Evolutionary conservation across 441 rosid genomes (phyloP), one percentile per base, ranked within the genome.

Genomic region (Erodium chrysanthum): DNA sequence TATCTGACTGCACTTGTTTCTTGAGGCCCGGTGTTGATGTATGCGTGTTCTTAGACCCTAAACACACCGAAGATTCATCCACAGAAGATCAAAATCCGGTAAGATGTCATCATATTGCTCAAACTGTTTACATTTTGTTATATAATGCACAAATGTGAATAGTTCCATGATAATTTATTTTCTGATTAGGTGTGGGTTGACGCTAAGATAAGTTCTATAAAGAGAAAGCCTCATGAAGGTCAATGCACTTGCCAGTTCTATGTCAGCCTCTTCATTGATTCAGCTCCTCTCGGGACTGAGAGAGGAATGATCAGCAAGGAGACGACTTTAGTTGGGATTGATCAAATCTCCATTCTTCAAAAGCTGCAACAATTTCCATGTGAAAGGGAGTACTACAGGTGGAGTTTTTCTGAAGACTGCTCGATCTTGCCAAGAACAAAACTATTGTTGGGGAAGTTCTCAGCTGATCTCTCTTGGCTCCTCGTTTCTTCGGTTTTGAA

Each of bases 11-110:
- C 76, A 85, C 81, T 33, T 86, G 95, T 75, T 83, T 85, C 73
- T 71, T 94, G 71, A 83, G 98, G 74, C 88, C 92, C 37, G 85
- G 86, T 11, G 37, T 91, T 73, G 98, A 94, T 74, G 75, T 94
- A 72, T 89, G 96, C 21, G 82, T 89, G 65, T 84, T 88, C 67
- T 71, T 82, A 73, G 15, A 68, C 22, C 48, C 84, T 11, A 27
- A 68, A 42, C 56, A 58, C 37, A 22, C 40, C 7, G 80, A 62
- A 37, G 35, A 29, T 72, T 23, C 73, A 7, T 83, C 73, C 50
- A 83, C 77, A 50, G 75, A 75, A 74, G 67, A 70, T 65, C 27
- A 33, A 29, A 71, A 74, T 15, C 85, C 77, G 17, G 87, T 80
- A 73, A 84, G 82, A 70, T 64, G 23, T 64, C 18, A 33, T 27